Evolutionary conservation across 177 flowering plant genomes (phyloP), one percentile per base, ranked within the genome.

Genomic region (Telopea speciosissima): DNA sequence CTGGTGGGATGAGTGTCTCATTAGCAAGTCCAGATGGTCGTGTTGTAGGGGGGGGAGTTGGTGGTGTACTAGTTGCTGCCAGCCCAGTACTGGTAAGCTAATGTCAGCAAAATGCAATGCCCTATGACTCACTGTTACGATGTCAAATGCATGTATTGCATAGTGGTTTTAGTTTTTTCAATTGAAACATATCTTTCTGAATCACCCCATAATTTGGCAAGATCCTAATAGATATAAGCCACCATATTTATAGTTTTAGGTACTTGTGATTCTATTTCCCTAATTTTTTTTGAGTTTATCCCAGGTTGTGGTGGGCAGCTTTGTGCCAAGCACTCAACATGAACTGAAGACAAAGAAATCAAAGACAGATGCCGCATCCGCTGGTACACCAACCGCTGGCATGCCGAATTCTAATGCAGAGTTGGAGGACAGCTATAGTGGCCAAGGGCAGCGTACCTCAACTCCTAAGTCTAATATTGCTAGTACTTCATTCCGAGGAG

Each of bases 291-390:
- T 64, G 59, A 8, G 24, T 64, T 11, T n/a, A 54, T n/a, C n/a
- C 52, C 84, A 94, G 99, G 91, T 94, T 68, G 96, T 94, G 9
- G 90, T 94, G n/a, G 99, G 99, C 24, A 94, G 97, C 72, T 94
- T 94, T 79, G 79, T 94, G 65, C 79, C 93, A 0, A 89, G 87
- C 66, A 86, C 73, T 74, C 94, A 87, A 76, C 97, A 84, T 22
- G 96, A 89, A 75, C 92, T 81, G 73, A 94, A 88, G 80, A 84
- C 85, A 14, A 90, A 88, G 82, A 91, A 87, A 74, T 88, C 70
- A 68, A 94, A 88, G 75, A 63, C 80, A 0, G 96, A 90, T 0
- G 52, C 71, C 19, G 42, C 83, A 21, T 63, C 83, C 28, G 59
- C 80, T 12, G 70, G 75, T 23, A 68, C 80, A 28, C 80, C 87